Conservation (phyloP, 2,329 filamentous ascomycete genomes). For the Monosporascus sp. region DNA sequence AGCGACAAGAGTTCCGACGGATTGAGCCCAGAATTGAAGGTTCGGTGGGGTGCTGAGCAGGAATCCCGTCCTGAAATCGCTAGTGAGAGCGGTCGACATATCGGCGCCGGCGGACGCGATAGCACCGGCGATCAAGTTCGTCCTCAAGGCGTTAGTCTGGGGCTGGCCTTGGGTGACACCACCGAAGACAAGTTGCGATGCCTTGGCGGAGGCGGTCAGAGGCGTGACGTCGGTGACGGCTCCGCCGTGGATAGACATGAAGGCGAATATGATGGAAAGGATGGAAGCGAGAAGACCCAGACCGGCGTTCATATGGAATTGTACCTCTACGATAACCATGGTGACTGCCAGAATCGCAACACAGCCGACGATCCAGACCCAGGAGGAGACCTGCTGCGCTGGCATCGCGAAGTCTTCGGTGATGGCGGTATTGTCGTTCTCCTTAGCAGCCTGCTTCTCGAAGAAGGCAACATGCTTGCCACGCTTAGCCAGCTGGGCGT, state of each 20-base stretch:
- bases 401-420: constrained; percentile 45
- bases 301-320: constrained; percentile 53
- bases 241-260: constrained; percentile 56
- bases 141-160: constrained; percentile 49
- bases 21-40: constrained; percentile 63
- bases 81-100: constrained; percentile 49
- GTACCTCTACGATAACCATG: constrained; percentile 45
- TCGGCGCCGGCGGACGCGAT: constrained; percentile 51
- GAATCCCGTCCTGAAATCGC: constrained; percentile 65
- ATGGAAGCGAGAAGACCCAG: constrained; percentile 51
- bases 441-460: constrained; percentile 31
- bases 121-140: constrained; percentile 61
- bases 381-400: constrained; percentile 44
- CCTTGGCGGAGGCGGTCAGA: constrained; percentile 62
- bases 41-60: constrained; percentile 60
- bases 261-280: constrained; percentile 56
- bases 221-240: constrained; percentile 58
- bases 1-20: constrained; percentile 57
- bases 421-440: constrained; percentile 27
- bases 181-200: constrained; percentile 63
- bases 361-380: constrained; percentile 48
- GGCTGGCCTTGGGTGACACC: constrained; percentile 53
- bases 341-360: constrained; percentile 44
- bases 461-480: constrained; percentile 41
- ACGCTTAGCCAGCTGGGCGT: constrained; percentile 31